phyloP scores from a whole-genome alignment of 2,329 filamentous ascomycete genomes.

The Claviceps capensis region DNA sequence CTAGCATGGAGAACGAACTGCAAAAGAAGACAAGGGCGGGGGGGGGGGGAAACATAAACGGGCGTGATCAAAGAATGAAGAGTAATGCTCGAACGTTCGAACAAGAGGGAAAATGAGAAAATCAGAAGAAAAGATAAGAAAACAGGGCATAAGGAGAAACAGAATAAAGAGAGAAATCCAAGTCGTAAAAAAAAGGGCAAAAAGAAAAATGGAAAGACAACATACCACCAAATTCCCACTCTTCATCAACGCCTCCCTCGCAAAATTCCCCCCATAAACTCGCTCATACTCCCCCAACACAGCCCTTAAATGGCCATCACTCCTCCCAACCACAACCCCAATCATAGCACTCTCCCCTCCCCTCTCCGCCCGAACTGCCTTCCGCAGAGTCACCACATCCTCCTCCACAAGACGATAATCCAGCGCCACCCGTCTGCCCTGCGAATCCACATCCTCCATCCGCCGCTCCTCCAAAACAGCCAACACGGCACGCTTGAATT shows the following conservation, averaged over 20 bases:
- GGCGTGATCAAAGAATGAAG: not conserved
- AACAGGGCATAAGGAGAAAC: not conserved
- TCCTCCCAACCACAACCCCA: conserved; percentile 65
- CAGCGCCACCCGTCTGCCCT: conserved; percentile 42
- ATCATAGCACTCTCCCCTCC: conserved; percentile 86
- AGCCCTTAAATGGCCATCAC: conserved; percentile 69
- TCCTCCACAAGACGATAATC: conserved; percentile 49
- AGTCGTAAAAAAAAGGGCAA: not conserved
- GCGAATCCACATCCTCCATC: conserved; percentile 65
- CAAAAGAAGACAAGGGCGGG: no score
- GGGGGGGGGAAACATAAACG: not conserved
- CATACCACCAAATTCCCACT: conserved; percentile 85
- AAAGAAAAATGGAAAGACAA: conserved; percentile 13
- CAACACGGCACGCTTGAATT: conserved; percentile 82
- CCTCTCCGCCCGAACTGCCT: conserved; percentile 54
- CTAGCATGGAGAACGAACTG: no score
- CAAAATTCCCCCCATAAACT: conserved; percentile 67
- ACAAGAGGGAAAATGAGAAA: not conserved
- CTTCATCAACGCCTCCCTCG: conserved; percentile 73
- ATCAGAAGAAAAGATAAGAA: not conserved
- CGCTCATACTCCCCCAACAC: conserved; percentile 65
- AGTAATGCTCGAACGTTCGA: not conserved
- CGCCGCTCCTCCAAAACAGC: conserved; percentile 68
- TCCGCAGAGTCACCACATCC: conserved; percentile 61
- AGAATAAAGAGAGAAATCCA: conserved; percentile 13